Conservation (phyloP, 179 eudicot genomes). For the Beta corolliflora region DNA sequence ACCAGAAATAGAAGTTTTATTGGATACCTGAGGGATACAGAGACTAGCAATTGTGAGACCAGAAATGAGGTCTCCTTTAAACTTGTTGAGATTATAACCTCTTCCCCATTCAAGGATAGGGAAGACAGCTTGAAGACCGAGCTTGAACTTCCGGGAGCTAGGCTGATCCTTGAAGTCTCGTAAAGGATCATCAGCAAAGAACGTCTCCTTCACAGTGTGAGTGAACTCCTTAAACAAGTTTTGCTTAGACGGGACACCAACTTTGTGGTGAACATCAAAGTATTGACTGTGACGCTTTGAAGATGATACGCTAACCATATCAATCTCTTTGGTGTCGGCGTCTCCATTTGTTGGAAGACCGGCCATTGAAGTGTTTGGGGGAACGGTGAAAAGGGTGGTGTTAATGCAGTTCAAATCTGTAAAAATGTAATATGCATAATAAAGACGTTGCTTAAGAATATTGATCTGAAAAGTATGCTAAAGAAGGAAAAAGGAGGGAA, state of each 20-base stretch:
- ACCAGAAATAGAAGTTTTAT: not conserved
- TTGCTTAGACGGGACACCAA: slow-evolving; percentile 68
- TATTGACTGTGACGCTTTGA: slow-evolving; percentile 35
- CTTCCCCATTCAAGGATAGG: slow-evolving; percentile 65
- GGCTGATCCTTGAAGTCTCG: slow-evolving; percentile 72
- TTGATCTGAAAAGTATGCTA: slow-evolving; percentile 9
- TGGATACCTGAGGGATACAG: slow-evolving; percentile 63
- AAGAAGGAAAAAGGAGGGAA: not conserved
- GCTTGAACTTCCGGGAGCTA: slow-evolving; percentile 40
- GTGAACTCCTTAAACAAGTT: slow-evolving; percentile 52
- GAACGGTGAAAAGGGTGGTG: slow-evolving; percentile 2
- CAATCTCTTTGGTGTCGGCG: slow-evolving; percentile 35
- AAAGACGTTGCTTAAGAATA: slow-evolving; percentile 26
- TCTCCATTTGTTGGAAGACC: slow-evolving; percentile 30
- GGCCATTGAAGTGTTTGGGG: slow-evolving; percentile 44
- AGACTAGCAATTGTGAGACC: slow-evolving; percentile 75
- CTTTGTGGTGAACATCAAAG: slow-evolving; percentile 57
- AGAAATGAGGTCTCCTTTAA: slow-evolving; percentile 56
- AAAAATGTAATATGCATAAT: slow-evolving; percentile 7
- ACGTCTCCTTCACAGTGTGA: slow-evolving; percentile 61
- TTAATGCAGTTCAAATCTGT: slow-evolving; percentile 18
- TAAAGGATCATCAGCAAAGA: slow-evolving; percentile 78
- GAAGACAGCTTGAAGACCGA: slow-evolving; percentile 63
- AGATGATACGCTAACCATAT: slow-evolving; percentile 32
- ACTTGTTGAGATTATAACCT: slow-evolving; percentile 43